Base-by-base conservation (phyloP, 805 yeast species). In the Kodamaea leandrae region DNA sequence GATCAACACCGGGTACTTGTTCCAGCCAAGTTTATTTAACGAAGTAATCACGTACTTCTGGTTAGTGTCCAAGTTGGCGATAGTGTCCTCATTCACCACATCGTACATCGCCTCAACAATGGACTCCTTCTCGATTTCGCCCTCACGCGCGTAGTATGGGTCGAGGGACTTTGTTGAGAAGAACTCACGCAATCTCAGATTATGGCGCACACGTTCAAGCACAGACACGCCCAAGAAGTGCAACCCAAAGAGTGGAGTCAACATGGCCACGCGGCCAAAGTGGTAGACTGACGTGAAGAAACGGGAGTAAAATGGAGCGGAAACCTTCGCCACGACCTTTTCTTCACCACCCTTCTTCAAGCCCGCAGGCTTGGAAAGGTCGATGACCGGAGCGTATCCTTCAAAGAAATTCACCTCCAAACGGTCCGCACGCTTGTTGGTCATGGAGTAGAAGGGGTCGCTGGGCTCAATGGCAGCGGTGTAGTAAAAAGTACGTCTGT, bases 401-500 rank as follows among this genome's bases (percentile, higher is more conserved):
- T 64, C 50, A 1, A 80, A 48, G 48, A 69, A 82, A 27, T 64
- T 63, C 37, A 78, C 60, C 25, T 64, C 59, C 44, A 70, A 65
- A 2, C 58, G 60, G 16, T 57, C 52, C 6, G 71, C 64, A 32
- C 62, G 58, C 42, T 60, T 61, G 41, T 68, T 68, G 35, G 69
- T 61, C 57, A 69, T 68, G 2, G 83, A 78, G 14, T 64, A 57
- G 54, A 80, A 82, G 0, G 88, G 88, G 50, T 83, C 87, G 26
- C 68, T 61, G 19, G 61, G 52, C 0, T 84, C 76, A 25, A 84
- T 84, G 4, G 86, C 86, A 0, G 95, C 72, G 2, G 95, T 86
- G 77, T 85, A 86, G 83, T 86, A 88, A 12, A 86, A 76, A 3
- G 95, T 80, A 50, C 95, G 76, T 48, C 81, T 81, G 62, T 87